These are phyloP conservation scores for Tuber magnatum DNA, from an alignment of 495 filamentous ascomycete genomes.

Conservation along the genomic window DNA sequence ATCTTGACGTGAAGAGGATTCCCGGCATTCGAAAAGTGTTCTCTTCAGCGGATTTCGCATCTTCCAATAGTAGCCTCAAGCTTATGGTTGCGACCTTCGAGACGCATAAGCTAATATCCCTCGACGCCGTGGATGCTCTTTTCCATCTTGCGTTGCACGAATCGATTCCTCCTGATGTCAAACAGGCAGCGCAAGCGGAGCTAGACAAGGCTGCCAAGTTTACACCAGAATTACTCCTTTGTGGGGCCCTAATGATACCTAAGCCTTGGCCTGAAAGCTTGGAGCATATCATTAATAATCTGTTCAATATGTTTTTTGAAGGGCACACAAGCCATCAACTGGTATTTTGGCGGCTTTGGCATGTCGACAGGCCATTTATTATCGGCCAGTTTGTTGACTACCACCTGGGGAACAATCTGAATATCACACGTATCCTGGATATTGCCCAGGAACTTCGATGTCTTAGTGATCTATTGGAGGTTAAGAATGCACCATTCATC, in stretches of 20 bases:
- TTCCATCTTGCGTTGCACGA: slow-evolving; percentile 69
- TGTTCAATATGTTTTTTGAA: slow-evolving; percentile 57
- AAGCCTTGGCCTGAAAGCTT: slow-evolving; percentile 59
- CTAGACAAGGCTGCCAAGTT: slow-evolving; percentile 40
- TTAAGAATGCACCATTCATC: slow-evolving; percentile 54
- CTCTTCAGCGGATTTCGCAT: slow-evolving; percentile 64
- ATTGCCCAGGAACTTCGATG: slow-evolving; percentile 41
- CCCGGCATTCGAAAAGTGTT: slow-evolving; percentile 73
- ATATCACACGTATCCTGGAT: slow-evolving; percentile 73
- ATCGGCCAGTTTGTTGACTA: slow-evolving; percentile 67
- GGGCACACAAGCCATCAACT: slow-evolving; percentile 66
- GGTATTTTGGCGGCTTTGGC: slow-evolving; percentile 82
- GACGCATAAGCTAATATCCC: slow-evolving; percentile 81
- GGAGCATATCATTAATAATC: slow-evolving; percentile 56
- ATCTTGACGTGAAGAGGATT: slow-evolving; percentile 74
- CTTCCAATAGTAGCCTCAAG: slow-evolving; percentile 61
- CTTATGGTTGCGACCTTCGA: slow-evolving; percentile 64
- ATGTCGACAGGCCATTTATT: slow-evolving; percentile 76
- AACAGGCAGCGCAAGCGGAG: slow-evolving; percentile 34
- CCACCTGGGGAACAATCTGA: slow-evolving; percentile 66
- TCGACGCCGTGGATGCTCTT: slow-evolving; percentile 73
- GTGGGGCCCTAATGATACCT: slow-evolving; percentile 46
- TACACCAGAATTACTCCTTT: slow-evolving; percentile 40
- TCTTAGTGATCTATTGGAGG: slow-evolving; percentile 37
- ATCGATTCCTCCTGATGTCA: slow-evolving; percentile 39